phyloP scores from a whole-genome alignment of 768 basidiomycete genomes.

The Collybia nuda region DNA sequence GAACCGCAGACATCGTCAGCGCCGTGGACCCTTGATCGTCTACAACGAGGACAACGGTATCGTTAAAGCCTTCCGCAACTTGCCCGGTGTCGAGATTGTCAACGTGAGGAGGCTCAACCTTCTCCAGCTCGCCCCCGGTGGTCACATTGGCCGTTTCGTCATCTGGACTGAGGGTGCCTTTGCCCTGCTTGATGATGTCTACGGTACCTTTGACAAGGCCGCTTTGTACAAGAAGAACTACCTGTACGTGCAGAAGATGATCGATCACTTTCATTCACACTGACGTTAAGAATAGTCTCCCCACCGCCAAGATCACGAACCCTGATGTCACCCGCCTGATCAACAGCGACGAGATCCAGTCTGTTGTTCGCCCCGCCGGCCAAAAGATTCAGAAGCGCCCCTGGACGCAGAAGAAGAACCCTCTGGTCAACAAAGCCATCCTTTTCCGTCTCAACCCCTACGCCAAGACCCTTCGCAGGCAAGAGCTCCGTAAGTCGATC shows the following conservation, averaged over 20 bases:
- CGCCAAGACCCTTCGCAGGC: conserved; percentile 89
- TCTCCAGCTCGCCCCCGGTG: conserved; percentile 98
- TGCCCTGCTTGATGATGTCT: conserved; percentile 89
- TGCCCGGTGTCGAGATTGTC: conserved; percentile 97
- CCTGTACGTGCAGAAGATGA: conserved; percentile 45
- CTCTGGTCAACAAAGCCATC: conserved; percentile 88
- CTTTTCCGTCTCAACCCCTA: conserved; percentile 99
- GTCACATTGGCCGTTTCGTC: conserved; percentile 97
- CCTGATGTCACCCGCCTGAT: conserved; percentile 96
- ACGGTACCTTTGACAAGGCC: conserved; percentile 92
- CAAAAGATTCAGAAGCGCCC: conserved; percentile 87
- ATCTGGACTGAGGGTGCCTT: conserved; percentile 99
- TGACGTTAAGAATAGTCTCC: conserved; percentile 56
- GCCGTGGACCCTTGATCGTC: conserved; percentile 95
- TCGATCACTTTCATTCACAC: background rate
- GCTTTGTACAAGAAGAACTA: conserved; percentile 88
- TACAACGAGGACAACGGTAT: conserved; percentile 98
- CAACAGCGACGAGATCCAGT: conserved; percentile 98
- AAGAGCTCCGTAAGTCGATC: conserved; percentile 77
- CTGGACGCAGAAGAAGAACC: conserved; percentile 99
- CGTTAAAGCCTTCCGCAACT: conserved; percentile 97
- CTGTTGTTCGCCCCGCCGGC: conserved; percentile 89
- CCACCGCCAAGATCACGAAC: conserved; percentile 94
- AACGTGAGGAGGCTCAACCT: conserved; percentile 94
- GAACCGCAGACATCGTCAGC: conserved; percentile 94